These are phyloP conservation scores for Rosa persica DNA, from an alignment of 306 rosid genomes.

Conservation along the genomic window DNA sequence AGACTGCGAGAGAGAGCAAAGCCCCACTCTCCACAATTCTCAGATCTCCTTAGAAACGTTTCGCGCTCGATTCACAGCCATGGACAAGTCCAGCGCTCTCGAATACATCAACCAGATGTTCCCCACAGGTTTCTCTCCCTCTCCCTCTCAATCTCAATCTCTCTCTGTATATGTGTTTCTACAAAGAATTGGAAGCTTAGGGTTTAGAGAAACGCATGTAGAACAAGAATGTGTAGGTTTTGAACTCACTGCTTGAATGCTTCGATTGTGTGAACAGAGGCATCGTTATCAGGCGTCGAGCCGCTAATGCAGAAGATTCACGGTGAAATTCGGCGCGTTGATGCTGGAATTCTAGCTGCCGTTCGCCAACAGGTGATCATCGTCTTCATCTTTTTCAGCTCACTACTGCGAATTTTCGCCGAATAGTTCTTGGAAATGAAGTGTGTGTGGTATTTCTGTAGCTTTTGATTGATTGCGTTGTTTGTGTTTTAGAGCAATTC, in stretches of 20 bases:
- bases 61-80: conserved; percentile 17
- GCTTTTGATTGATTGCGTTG: conserved; percentile 28
- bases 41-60: not conserved
- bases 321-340: conserved; percentile 87
- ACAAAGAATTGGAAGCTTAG: not conserved
- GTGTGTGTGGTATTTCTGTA: not conserved
- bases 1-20: not conserved
- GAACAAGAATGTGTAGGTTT: not conserved
- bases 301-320: conserved; percentile 98
- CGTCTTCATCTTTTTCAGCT: conserved; percentile 10
- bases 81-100: conserved; percentile 96
- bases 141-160: not conserved
- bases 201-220: not conserved
- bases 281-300: conserved; percentile 86
- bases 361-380: conserved; percentile 83
- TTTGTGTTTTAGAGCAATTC: conserved; percentile 81
- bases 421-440: too few species aligned
- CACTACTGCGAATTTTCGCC: not conserved
- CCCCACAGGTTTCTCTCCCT: conserved; percentile 66
- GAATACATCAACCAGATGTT: conserved; percentile 98
- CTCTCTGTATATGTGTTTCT: not conserved
- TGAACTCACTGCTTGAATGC: not conserved
- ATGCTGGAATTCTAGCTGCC: conserved; percentile 86
- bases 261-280: conserved; percentile 46
- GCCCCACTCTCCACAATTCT: not conserved